phyloP scores from a whole-genome alignment of 2,329 filamentous ascomycete genomes.

The Chaetomiaceae sp. region DNA sequence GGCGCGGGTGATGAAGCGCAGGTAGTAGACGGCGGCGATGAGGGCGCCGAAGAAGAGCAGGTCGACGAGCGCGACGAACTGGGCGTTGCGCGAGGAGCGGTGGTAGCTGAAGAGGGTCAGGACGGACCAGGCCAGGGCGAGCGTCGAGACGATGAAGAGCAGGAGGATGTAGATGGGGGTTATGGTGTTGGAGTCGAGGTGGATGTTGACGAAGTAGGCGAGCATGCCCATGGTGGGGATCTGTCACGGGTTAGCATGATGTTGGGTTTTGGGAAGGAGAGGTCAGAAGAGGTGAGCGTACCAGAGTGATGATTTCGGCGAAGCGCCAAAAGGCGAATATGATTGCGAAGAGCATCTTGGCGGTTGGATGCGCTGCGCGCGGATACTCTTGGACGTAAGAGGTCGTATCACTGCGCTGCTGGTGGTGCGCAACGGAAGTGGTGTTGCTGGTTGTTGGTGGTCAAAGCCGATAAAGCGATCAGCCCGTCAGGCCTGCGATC shows the following conservation, averaged over 20 bases:
- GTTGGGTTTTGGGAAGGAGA: neutral
- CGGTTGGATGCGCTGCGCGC: slow-evolving; percentile 5
- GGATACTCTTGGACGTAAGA: too few relatives aligned
- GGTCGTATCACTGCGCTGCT: too few relatives aligned
- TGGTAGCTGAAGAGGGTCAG: slow-evolving; percentile 64
- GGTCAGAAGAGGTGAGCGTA: slow-evolving; percentile 34
- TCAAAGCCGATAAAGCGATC: too few relatives aligned
- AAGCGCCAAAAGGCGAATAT: slow-evolving; percentile 61
- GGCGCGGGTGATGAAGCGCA: slow-evolving; percentile 55
- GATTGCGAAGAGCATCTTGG: slow-evolving; percentile 58
- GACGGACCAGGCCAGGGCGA: slow-evolving; percentile 60
- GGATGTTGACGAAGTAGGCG: slow-evolving; percentile 61
- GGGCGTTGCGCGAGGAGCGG: slow-evolving; percentile 56
- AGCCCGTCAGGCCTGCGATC: too few relatives aligned
- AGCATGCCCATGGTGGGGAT: slow-evolving; percentile 64
- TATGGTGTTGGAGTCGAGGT: slow-evolving; percentile 51
- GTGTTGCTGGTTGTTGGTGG: too few relatives aligned
- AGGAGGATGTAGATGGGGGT: slow-evolving; percentile 61
- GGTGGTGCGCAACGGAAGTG: too few relatives aligned
- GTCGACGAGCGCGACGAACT: slow-evolving; percentile 58
- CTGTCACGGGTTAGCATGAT: slow-evolving; percentile 33
- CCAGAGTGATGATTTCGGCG: slow-evolving; percentile 58
- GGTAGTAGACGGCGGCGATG: slow-evolving; percentile 57
- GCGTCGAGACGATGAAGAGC: slow-evolving; percentile 62
- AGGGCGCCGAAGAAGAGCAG: slow-evolving; percentile 59